Evolutionary conservation across 306 rosid genomes (phyloP), one percentile per base, ranked within the genome.

Genomic region (Rosa rugosa): DNA sequence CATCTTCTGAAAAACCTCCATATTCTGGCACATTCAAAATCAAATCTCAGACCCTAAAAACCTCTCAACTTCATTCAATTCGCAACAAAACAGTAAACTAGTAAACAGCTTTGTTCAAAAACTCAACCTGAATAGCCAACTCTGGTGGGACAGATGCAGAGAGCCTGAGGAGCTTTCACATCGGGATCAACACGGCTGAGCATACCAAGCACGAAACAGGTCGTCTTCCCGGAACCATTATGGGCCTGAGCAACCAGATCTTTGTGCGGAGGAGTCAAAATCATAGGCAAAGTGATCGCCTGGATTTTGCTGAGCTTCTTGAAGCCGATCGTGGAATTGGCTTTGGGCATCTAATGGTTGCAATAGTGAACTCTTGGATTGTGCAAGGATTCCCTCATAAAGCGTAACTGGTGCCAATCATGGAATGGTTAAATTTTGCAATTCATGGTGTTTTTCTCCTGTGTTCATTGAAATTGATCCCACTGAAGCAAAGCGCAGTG

Each of bases 191-290:
- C 91, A 0, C 97, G 97, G 82, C 95, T 91, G 70, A 92, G 80
- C 97, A 94, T 94, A 69, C 97, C 99, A 14, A 94, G 97, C 70
- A 92, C 97, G 47, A 94, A 94, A 78, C 99, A 94, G 18, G 99
- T 94, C 2, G 99, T 94, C 85, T 94, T 94, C 0, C 99, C 97
- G 4, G 99, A 94, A 62, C 99, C 97, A 53, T 94, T 94, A 77
- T 92, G 99, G 6, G 99, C 99, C 80, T 94, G 99, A 1, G 99
- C 97, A 13, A 92, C 90, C 83, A 94, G 78, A 77, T 92, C 94
- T 72, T 86, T 88, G 66, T 86, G 18, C 6, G 99, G 99, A 46
- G 97, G 92, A 6, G 73, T 88, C 77, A 94, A 83, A 22, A 94
- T 92, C 99, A 92, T 94, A 0, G 99, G 99, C 87, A 94, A 79